Conservation (phyloP, 2,329 filamentous ascomycete species). For the Diaporthe citrichinensis region DNA sequence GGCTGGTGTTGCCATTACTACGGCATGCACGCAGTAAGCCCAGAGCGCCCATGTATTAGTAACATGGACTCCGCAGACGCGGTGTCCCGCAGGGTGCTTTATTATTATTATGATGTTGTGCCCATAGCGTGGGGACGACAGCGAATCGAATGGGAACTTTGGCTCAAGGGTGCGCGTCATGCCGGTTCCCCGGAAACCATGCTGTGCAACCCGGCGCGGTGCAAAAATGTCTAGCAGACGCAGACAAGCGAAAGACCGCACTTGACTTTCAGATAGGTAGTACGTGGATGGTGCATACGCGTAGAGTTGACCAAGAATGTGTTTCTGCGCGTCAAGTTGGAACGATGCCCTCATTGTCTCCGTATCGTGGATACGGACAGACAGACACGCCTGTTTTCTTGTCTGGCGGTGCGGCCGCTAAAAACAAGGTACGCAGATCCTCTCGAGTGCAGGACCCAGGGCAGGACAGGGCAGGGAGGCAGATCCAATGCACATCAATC, state of each 20-base stretch:
- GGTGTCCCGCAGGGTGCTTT: constrained; percentile 17
- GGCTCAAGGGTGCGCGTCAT: constrained; percentile 24
- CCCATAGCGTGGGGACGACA: constrained; percentile 4
- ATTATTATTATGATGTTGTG: constrained; percentile 21
- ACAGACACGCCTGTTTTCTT: background rate
- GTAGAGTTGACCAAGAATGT: constrained; percentile 1
- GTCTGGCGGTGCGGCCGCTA: constrained; percentile 17
- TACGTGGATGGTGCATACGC: background rate
- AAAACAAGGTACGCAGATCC: constrained; percentile 32
- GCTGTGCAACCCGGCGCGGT: constrained; percentile 22
- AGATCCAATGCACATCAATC: constrained; percentile 31
- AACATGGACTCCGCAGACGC: constrained; percentile 4
- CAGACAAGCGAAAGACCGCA: background rate
- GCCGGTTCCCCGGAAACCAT: constrained; percentile 30
- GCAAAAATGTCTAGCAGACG: background rate
- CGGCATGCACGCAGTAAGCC: constrained; percentile 10
- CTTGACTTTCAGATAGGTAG: background rate
- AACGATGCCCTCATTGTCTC: background rate
- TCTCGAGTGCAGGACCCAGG: constrained; percentile 8
- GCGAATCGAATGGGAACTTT: constrained; percentile 19
- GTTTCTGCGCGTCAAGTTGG: background rate
- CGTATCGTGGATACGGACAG: background rate
- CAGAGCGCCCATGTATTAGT: background rate
- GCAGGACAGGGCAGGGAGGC: constrained; percentile 23
- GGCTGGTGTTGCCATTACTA: constrained; percentile 11